phyloP scores from a whole-genome alignment of 345 rosid genomes.

The Aquilaria sinensis region DNA sequence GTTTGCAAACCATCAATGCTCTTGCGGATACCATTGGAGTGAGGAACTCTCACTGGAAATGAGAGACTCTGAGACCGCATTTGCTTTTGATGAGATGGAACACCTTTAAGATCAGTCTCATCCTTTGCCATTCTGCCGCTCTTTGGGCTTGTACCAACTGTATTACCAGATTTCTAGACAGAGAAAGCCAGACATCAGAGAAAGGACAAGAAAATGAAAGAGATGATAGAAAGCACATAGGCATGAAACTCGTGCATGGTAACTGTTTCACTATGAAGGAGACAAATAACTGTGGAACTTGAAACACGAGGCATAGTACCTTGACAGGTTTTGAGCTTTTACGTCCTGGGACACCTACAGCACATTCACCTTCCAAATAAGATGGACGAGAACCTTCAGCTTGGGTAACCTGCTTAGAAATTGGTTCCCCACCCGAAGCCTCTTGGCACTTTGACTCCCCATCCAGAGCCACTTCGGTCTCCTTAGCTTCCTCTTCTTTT shows the following conservation, averaged over 20 bases:
- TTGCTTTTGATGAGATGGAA: constrained; percentile 33
- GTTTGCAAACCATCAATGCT: constrained; percentile 45
- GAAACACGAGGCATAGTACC: constrained; percentile 32
- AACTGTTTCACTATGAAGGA: too few relatives aligned
- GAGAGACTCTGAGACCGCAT: constrained; percentile 66
- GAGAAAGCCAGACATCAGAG: constrained; percentile 1
- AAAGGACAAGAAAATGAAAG: neutral
- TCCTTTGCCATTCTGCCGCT: constrained; percentile 41
- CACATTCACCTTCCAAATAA: constrained; percentile 18
- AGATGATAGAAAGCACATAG: neutral
- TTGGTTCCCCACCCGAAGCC: constrained; percentile 18
- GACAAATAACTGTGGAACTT: neutral
- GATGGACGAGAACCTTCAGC: constrained; percentile 24
- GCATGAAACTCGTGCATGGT: neutral
- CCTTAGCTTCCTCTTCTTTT: constrained; percentile 26
- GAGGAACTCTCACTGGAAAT: constrained; percentile 50
- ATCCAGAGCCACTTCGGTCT: neutral
- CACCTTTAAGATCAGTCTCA: constrained; percentile 41
- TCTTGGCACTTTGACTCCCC: constrained; percentile 14
- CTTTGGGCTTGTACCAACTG: constrained; percentile 25
- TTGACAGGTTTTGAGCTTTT: constrained; percentile 36
- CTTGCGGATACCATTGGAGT: constrained; percentile 39
- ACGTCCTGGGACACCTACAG: constrained; percentile 26
- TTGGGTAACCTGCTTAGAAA: constrained; percentile 21
- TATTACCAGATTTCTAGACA: constrained; percentile 33